Base-by-base conservation (phyloP, 1,139 yeast genomes). In the Suhomyces bribrorum region DNA sequence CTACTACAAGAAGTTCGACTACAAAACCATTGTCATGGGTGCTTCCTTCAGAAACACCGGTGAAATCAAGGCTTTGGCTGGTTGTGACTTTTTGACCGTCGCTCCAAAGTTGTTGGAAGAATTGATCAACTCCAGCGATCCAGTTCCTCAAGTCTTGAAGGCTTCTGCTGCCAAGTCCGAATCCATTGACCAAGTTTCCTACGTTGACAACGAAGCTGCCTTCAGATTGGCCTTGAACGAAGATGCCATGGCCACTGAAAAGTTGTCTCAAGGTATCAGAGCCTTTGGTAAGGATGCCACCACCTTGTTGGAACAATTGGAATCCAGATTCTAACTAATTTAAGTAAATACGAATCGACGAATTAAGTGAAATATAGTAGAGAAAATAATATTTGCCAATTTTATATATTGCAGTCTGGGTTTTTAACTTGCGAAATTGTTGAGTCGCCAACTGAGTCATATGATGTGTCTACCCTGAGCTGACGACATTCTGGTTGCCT, bases 21-120 rank as follows among this genome's bases (percentile, higher is more conserved):
- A 92, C 83, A 78, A 92, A 61, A 92, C 98, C 69, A 90, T 92
- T 66, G 98, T 92, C 62, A 92, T 92, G 98, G 99, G 98, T 71
- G 99, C 99, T 48, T 90, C 97, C 44, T 92, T 92, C 90, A 90
- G 99, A 83, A 94, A 90, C 79, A 73, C 77, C 51, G 97, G 94
- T 54, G 98, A 92, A 76, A 89, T 92, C 73, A 86, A 84, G 73
- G 96, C 95, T 55, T 79, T 92, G 59, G 97, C 98, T 49, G 99
- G 98, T 69, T 86, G 88, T 64, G 99, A 92, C 69, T 94, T 73
- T 81, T 79, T 92, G 73, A 92, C 99, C 63, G 90, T 92, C 60
- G 79, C 98, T 56, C 98, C 98, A 64, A 79, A 78, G 65, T 79
- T 92, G 60, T 82, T 92, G 69, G 97, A 90, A 72, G 86, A 88